Evolutionary conservation across 441 rosid species (phyloP).

Genomic region (Brassica balearica): DNA sequence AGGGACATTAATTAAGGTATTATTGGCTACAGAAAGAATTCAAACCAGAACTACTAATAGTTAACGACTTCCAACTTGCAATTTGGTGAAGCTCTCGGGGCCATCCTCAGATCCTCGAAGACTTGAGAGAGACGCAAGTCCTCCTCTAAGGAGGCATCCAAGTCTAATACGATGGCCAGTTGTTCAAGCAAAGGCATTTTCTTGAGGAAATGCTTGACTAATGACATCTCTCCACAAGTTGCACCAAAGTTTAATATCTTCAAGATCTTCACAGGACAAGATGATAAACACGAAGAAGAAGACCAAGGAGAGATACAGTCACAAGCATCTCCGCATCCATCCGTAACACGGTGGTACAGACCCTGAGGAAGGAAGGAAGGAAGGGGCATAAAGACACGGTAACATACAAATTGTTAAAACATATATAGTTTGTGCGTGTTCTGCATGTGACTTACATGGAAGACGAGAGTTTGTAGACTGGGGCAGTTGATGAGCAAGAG

Average conservation of each 20-base stretch:
- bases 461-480: slow-evolving; percentile 20
- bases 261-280: slow-evolving; percentile 20
- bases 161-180: background rate
- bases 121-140: background rate
- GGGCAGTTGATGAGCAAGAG: slow-evolving; percentile 20
- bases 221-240: slow-evolving; percentile 30
- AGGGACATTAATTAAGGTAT: background rate
- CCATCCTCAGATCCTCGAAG: background rate
- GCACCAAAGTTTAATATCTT: slow-evolving; percentile 34
- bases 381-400: background rate
- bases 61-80: slow-evolving; percentile 1
- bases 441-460: background rate
- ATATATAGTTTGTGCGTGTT: background rate
- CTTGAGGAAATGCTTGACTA: slow-evolving; percentile 22
- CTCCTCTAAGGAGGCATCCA: background rate
- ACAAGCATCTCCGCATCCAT: slow-evolving; percentile 34
- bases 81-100: slow-evolving; percentile 5
- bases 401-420: background rate
- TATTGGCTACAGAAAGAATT: background rate
- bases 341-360: background rate
- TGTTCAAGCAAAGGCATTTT: slow-evolving; percentile 10
- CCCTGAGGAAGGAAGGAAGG: slow-evolving; percentile 13
- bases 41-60: background rate
- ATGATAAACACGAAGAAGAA: background rate
- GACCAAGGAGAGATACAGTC: background rate